phyloP scores from a whole-genome alignment of 2,329 filamentous ascomycete genomes.

The Penicillium sp. region DNA sequence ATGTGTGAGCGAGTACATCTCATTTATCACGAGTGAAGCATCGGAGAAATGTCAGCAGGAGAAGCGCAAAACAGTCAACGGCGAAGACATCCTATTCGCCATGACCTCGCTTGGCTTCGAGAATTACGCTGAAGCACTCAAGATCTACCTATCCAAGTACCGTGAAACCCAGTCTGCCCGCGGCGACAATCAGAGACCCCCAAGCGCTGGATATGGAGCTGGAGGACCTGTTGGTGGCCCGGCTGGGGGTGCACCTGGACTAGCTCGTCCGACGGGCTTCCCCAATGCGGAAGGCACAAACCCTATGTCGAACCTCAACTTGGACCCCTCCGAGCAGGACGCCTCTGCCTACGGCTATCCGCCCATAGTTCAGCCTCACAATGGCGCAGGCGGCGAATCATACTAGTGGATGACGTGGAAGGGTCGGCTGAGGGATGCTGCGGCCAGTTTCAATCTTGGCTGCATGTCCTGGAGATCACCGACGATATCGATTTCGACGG shows the following conservation, averaged over 20 bases:
- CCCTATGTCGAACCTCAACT: constrained; percentile 45
- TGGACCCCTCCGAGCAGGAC: constrained; percentile 50
- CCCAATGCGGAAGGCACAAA: constrained; percentile 45
- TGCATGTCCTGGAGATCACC: not conserved
- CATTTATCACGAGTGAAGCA: constrained; percentile 98
- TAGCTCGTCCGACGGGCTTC: constrained; percentile 36
- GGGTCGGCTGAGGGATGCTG: not conserved
- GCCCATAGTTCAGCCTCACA: constrained; percentile 49
- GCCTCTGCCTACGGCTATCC: constrained; percentile 48
- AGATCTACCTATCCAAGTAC: constrained; percentile 97
- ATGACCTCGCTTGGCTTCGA: constrained; percentile 99
- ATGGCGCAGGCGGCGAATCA: constrained; percentile 48
- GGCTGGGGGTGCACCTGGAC: constrained; percentile 16
- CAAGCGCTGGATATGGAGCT: constrained; percentile 49
- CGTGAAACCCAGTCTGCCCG: constrained; percentile 86
- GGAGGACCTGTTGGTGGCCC: constrained; percentile 42
- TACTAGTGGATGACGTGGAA: constrained; percentile 32
- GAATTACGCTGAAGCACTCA: constrained; percentile 96
- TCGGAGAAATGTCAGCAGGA: constrained; percentile 99
- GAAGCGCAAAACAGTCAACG: constrained; percentile 98
- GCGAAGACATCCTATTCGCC: constrained; percentile 96
- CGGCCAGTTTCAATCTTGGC: not conserved
- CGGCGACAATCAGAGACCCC: constrained; percentile 62
- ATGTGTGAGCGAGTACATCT: constrained; percentile 99
- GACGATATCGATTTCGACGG: not conserved